Conservation (phyloP, 768 basidiomycete species). For the Amanita pallidorosea region DNA sequence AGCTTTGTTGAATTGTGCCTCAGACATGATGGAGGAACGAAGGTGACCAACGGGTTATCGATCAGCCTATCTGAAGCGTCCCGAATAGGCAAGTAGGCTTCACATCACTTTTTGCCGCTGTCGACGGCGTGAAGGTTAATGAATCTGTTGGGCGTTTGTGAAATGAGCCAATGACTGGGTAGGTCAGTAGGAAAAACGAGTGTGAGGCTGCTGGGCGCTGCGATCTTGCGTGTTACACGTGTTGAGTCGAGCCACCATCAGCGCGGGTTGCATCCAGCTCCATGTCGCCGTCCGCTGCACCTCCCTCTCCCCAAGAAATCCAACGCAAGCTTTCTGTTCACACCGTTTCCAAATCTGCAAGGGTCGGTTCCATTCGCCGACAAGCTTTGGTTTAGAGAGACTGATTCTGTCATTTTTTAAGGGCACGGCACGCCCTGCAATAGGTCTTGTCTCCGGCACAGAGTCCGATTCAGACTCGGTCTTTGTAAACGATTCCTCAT, state of each 20-base stretch:
- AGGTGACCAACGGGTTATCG: conserved; percentile 5
- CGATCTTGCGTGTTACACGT: not conserved
- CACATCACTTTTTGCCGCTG: conserved; percentile 1
- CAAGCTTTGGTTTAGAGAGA: not conserved
- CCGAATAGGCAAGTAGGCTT: conserved; percentile 8
- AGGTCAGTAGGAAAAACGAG: not conserved
- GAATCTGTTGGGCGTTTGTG: conserved; percentile 1
- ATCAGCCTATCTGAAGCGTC: conserved; percentile 6
- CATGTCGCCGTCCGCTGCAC: conserved; percentile 37
- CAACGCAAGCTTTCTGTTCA: conserved; percentile 77
- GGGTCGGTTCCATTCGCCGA: conserved; percentile 19
- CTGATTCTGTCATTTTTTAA: conserved; percentile 6
- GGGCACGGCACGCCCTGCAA: conserved; percentile 12
- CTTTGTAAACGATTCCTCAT: conserved; percentile 40
- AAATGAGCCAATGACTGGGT: not conserved
- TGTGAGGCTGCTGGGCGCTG: not conserved
- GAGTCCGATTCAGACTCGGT: conserved; percentile 84
- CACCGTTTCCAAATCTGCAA: conserved; percentile 42
- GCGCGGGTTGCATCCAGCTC: not conserved
- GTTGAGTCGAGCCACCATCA: not conserved
- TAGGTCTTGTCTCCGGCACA: conserved; percentile 48
- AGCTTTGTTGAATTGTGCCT: conserved; percentile 69
- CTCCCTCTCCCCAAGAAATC: conserved; percentile 81
- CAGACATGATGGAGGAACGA: conserved; percentile 39
- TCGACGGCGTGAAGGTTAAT: not conserved